Evolutionary conservation across 345 rosid genomes (phyloP).

Genomic region (Murraya koenigii): DNA sequence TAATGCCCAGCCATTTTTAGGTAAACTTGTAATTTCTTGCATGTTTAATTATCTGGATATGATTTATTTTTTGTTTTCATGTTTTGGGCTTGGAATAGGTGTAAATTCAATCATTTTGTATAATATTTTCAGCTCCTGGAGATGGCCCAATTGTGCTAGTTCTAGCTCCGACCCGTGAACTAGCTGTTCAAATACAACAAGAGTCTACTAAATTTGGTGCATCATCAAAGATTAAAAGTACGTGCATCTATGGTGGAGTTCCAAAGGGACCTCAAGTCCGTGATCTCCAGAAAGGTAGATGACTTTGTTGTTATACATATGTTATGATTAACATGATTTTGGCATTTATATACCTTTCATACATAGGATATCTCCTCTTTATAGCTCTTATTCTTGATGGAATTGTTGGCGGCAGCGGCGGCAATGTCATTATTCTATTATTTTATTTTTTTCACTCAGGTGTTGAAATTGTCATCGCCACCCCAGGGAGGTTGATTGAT

Average conservation of each 20-base stretch:
- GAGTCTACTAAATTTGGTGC: slow-evolving; percentile 96
- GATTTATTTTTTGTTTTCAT: neutral
- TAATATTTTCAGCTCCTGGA: slow-evolving; percentile 65
- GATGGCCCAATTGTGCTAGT: slow-evolving; percentile 98
- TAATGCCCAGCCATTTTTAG: slow-evolving; percentile 93
- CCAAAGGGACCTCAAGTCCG: slow-evolving; percentile 99
- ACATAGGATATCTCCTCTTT: slow-evolving; percentile 3
- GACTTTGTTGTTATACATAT: slow-evolving; percentile 35
- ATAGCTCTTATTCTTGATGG: slow-evolving; percentile 4
- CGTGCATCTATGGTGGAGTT: slow-evolving; percentile 98
- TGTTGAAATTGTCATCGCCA: slow-evolving; percentile 97
- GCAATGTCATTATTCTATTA: neutral
- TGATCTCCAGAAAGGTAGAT: slow-evolving; percentile 97
- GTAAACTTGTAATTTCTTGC: slow-evolving; percentile 29
- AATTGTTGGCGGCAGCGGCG: slow-evolving; percentile 2
- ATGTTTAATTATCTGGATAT: neutral
- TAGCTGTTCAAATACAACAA: slow-evolving; percentile 99
- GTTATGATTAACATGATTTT: slow-evolving; percentile 21
- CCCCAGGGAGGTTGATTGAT: slow-evolving; percentile 98
- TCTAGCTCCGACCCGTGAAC: slow-evolving; percentile 98
- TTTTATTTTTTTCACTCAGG: slow-evolving; percentile 39
- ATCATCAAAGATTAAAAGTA: slow-evolving; percentile 86
- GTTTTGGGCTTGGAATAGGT: slow-evolving; percentile 6
- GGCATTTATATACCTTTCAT: slow-evolving; percentile 9
- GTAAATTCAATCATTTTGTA: slow-evolving; percentile 1